Conservation (phyloP, 129 eudicot genomes). For the Erigeron canadensis region DNA sequence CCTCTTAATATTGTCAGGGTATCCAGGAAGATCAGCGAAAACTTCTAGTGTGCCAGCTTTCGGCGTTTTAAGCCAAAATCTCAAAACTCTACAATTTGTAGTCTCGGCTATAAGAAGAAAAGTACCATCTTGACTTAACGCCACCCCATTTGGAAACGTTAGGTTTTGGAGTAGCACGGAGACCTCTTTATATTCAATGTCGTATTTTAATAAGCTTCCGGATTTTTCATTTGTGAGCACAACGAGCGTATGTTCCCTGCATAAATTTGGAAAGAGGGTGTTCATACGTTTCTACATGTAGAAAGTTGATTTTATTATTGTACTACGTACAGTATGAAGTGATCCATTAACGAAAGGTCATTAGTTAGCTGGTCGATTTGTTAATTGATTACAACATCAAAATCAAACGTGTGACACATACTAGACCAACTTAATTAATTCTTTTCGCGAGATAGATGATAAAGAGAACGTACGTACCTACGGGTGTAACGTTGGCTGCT, state of each 20-base stretch:
- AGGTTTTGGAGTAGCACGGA: constrained; percentile 50
- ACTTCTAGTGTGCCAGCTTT: constrained; percentile 51
- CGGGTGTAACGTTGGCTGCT: constrained; percentile 62
- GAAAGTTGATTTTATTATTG: too few relatives aligned
- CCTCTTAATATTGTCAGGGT: constrained; percentile 69
- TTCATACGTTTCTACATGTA: too few relatives aligned
- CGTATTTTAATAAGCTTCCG: constrained; percentile 68
- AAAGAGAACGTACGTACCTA: too few relatives aligned
- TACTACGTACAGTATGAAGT: too few relatives aligned
- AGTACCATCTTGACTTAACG: constrained; percentile 62
- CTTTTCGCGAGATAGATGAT: too few relatives aligned
- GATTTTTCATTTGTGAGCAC: constrained; percentile 56
- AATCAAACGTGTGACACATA: too few relatives aligned
- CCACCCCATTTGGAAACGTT: constrained; percentile 83
- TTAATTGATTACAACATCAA: too few relatives aligned
- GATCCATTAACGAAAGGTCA: too few relatives aligned
- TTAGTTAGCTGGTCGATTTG: too few relatives aligned
- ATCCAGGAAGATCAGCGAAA: constrained; percentile 56
- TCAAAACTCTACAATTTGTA: constrained; percentile 44
- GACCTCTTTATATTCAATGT: constrained; percentile 46
- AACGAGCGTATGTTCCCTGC: constrained; percentile 40
- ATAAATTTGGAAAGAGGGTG: background rate
- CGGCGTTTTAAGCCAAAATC: constrained; percentile 67
- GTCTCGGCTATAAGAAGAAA: constrained; percentile 72
- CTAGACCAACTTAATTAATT: too few relatives aligned